These are phyloP conservation scores for Peniophora sp. DNA, from an alignment of 1,284 basidiomycete genomes.

Conservation along the genomic window DNA sequence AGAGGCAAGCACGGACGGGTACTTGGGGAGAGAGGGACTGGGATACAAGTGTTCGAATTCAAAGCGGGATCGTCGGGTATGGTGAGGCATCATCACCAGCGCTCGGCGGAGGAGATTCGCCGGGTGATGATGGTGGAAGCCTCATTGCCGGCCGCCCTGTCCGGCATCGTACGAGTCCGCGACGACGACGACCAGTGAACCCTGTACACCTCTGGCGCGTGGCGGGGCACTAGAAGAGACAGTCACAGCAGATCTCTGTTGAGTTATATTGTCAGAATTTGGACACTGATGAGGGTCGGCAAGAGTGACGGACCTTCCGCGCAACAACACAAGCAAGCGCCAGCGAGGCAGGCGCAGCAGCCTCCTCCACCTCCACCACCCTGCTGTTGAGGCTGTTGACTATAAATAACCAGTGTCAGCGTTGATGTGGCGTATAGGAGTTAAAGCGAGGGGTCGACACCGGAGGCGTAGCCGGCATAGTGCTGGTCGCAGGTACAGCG, in stretches of 20 bases:
- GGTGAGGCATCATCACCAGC: too few relatives aligned
- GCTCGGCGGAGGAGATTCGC: too few relatives aligned
- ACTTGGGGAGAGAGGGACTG: too few relatives aligned
- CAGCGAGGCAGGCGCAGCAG: conserved; percentile 66
- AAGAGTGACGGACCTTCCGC: conserved; percentile 51
- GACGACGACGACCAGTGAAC: too few relatives aligned
- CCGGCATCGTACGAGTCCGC: too few relatives aligned
- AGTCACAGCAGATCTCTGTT: conserved; percentile 64
- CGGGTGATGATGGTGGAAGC: too few relatives aligned
- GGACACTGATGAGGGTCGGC: neutral
- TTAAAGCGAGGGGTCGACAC: neutral
- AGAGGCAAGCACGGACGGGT: too few relatives aligned
- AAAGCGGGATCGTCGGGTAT: too few relatives aligned
- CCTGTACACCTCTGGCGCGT: too few relatives aligned
- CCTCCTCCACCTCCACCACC: conserved; percentile 30
- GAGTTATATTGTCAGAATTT: conserved; percentile 9
- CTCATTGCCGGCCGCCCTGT: too few relatives aligned
- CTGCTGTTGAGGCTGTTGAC: conserved; percentile 44
- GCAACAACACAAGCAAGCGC: conserved; percentile 68
- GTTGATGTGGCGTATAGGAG: neutral
- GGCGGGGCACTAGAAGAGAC: conserved; percentile 41
- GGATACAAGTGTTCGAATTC: too few relatives aligned
- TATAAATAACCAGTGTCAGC: conserved; percentile 14
- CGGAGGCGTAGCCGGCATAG: conserved; percentile 4
- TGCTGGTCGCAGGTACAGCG: neutral